Evolutionary conservation across 805 yeast genomes (phyloP), one percentile per base, ranked within the genome.

Genomic region (Candida incommunis): DNA sequence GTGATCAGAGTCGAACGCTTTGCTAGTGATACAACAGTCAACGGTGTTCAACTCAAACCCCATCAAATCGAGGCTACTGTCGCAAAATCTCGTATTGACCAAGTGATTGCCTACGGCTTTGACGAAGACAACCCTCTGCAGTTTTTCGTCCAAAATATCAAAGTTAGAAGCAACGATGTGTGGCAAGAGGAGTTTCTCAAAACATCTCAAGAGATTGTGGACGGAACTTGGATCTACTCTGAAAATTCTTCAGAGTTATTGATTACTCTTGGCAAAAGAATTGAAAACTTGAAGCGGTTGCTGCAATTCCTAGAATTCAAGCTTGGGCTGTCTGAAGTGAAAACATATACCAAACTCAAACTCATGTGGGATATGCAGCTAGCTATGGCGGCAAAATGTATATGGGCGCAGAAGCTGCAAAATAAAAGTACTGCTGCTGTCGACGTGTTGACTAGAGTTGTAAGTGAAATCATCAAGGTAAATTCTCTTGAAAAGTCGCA

Each of bases 51-150:
- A 21, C 21, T 23, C 4, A 29, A 22, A 54, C 61, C 3, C 47
- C 56, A 46, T 5, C 50, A 50, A 16, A 45, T 52, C 11, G 52
- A 56, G 24, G 43, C 51, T 1, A 53, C 68, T 2, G 69, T 78
- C 43, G 66, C 82, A 34, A 80, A 79, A 56, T 73, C 84, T 0
- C 88, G 78, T 53, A 74, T 88, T 23, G 90, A 81, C 50, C 96
- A 87, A 60, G 94, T 86, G 0, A 73, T 86, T 1, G 80, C 78
- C 53, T 82, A 75, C 50, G 72, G 75, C 1, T 62, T 56, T 13
- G 52, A 63, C 9, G 54, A 55, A 1, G 55, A 59, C 18, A 72
- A 66, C 46, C 76, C 78, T 11, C 56, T 76, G 22, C 65, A 67
- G 18, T 75, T 76, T 52, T 67, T 60, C 56, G 69, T 59, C 15